Percentiles rank a stretch among this genome's conserved stretches.
These are phyloP conservation scores for Ceratocystis cacaofunesta DNA, from an alignment of 2,329 filamentous ascomycete species.

Conservation along the genomic window DNA sequence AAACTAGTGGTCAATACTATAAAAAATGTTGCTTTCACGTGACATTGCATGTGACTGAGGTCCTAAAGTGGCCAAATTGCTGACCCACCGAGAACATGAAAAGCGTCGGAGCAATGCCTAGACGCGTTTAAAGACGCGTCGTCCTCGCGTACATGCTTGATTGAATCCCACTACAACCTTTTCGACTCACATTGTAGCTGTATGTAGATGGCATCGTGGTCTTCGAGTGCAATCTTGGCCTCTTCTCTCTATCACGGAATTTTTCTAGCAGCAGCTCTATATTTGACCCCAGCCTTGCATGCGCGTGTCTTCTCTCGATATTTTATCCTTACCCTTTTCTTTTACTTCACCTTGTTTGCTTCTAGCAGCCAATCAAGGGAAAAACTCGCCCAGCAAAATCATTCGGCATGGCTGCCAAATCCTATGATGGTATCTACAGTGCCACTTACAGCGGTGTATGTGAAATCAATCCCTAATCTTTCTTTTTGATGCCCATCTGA, in stretches of 20 bases:
- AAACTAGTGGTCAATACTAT: too few relatives aligned
- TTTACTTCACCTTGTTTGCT: background rate
- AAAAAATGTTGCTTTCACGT: background rate
- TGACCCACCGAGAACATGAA: background rate
- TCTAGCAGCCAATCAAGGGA: background rate
- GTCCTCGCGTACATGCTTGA: background rate
- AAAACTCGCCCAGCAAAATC: background rate
- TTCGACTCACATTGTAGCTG: background rate
- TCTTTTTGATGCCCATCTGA: background rate
- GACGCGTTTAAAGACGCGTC: conserved; percentile 4
- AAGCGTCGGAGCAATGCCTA: background rate
- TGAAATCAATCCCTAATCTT: conserved; percentile 19
- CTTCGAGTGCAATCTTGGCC: background rate
- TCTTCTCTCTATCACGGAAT: background rate
- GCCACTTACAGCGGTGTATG: conserved; percentile 55
- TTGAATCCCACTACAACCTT: background rate
- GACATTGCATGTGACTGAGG: background rate
- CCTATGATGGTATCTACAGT: conserved; percentile 39
- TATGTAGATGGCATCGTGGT: conserved; percentile 1
- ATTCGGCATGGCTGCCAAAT: background rate
- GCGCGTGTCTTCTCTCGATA: background rate
- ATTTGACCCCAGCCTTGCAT: background rate
- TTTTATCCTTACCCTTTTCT: background rate
- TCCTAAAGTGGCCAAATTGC: conserved; percentile 16
- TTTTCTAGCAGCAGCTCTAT: background rate